Percentiles rank a stretch among this genome's conserved stretches.
Conservation (phyloP, 805 yeast species). For the Pichia sporocuriosa region DNA sequence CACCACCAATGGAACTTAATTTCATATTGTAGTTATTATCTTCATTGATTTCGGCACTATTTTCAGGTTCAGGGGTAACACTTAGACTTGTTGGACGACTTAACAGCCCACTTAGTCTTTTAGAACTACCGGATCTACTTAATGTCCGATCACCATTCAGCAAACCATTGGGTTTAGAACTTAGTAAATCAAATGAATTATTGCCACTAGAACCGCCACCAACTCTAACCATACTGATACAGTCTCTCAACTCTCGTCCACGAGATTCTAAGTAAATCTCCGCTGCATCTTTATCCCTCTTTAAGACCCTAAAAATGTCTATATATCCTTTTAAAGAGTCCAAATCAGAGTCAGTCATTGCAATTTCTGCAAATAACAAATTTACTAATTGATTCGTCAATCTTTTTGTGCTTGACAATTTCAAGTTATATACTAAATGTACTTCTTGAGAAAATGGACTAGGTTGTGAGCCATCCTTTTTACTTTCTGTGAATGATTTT, state of each 20-base stretch:
- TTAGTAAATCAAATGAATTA: not conserved
- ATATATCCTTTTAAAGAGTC: slow-evolving; percentile 18
- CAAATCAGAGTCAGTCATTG: slow-evolving; percentile 16
- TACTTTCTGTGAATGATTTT: slow-evolving; percentile 16
- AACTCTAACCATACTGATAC: slow-evolving; percentile 44
- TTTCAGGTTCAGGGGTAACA: slow-evolving; percentile 1
- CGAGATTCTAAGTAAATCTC: slow-evolving; percentile 43
- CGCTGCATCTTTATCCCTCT: slow-evolving; percentile 42
- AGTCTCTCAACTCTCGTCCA: slow-evolving; percentile 37
- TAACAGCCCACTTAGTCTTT: not conserved
- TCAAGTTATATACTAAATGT: slow-evolving; percentile 12
- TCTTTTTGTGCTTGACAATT: slow-evolving; percentile 21
- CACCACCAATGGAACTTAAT: not conserved
- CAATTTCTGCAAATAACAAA: slow-evolving; percentile 19
- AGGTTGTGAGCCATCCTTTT: slow-evolving; percentile 12
- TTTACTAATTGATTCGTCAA: slow-evolving; percentile 18
- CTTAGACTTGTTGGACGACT: slow-evolving; percentile 6
- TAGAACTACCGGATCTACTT: slow-evolving; percentile 7
- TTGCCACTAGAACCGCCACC: slow-evolving; percentile 48
- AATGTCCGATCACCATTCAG: not conserved
- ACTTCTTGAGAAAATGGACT: slow-evolving; percentile 11
- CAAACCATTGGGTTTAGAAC: not conserved
- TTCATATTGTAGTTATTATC: not conserved
- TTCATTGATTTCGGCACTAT: not conserved
- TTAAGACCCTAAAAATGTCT: slow-evolving; percentile 32